Evolutionary conservation across 2,329 filamentous ascomycete species (phyloP), one percentile per base, ranked within the genome.

Genomic region (Coniosporium uncinatum): DNA sequence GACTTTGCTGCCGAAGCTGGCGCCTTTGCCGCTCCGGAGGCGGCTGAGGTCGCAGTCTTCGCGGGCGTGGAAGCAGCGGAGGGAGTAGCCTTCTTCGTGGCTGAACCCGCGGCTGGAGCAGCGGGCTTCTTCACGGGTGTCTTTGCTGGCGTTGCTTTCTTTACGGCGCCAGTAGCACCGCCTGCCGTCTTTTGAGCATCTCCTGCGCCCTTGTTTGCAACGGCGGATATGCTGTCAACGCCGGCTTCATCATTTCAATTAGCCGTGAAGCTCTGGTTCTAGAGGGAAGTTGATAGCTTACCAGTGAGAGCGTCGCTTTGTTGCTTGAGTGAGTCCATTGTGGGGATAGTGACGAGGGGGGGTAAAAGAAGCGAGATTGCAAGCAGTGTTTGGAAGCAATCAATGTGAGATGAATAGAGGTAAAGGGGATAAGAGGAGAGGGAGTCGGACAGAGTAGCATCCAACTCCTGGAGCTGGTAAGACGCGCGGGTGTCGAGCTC

Each of bases 61-160:
- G 22, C 35, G 5, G 39, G 27, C n/a, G 5, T 29, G 5, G 40
- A 29, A n/a, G 34, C 32, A 17, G 27, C n/a, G 13, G 39, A 13
- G 3, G n/a, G 13, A 19, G 37, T 35, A 17, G 22, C 13, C 8
- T 38, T 45, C 18, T 40, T 42, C 19, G 44, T 47, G 27, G 43
- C 44, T 13, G 48, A 39, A 35, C 44, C 35, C 29, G 45, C 46
- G 14, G 51, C n/a, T 39, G 40, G 8, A 31, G 27, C 5, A 14
- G 37, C 37, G 5, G 21, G 21, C 27, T 40, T 40, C 27, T 40
- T 32, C 24, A 27, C 32, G 14, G 43, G 39, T 17, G 14, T 35
- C 16, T 35, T 35, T n/a, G 49, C 46, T 5, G 51, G 40, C 11
- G 51, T 44, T 5, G 50, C 39, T 34, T 58, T 59, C 31, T 49